Base-by-base conservation (phyloP, 2,329 filamentous ascomycete genomes). In the Achaetomium macrosporum region DNA sequence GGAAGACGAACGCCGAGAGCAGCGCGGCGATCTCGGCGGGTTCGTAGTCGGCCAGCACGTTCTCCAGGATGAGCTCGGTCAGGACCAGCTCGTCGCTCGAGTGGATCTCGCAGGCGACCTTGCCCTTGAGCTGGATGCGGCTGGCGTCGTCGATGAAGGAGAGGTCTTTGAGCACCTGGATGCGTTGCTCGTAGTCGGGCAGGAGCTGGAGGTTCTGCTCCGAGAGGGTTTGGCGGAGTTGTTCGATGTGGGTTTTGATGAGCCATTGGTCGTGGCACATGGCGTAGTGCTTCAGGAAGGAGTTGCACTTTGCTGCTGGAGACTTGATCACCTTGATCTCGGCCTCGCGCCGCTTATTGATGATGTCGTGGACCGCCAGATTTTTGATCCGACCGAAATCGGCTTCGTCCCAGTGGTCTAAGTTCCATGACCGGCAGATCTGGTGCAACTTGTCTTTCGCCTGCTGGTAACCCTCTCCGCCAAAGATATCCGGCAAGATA, bases 201-300 rank as follows among this genome's bases (percentile, higher is more conserved):
- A 99, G 80, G 5, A 99, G 80, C 65, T 96, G 91, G 2, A 99
- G 81, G 65, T 97, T 97, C 67, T 97, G 92, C 67, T 97, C 90
- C 1, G 93, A 96, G 72, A 97, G 90, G 29, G 92, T 78, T 65
- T 90, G 86, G 56, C 91, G 89, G 54, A 99, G 77, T 56, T 91
- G 84, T 13, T 84, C 82, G 62, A 99, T 96, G 63, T 95, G 91
- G 67, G 96, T 90, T 67, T 93, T 89, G 68, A 99, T 90, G 43
- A 95, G 79, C 90, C 92, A 97, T 70, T 96, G 88, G 65, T 96
- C 90, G 65, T 99, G 90, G 64, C 91, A 88, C 88, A 96, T 95
- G 57, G 90, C 87, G 66, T 93, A 96, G 68, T 99, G 93, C 70
- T 95, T 92, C 57, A 93, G 67, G 69, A 97, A 95, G 47, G 86